A percentile compares a stretch with the other conserved stretches of the same genome.
These are phyloP conservation scores for Dianthus caryophyllus DNA, from an alignment of 148 eudicot genomes.

Conservation along the genomic window DNA sequence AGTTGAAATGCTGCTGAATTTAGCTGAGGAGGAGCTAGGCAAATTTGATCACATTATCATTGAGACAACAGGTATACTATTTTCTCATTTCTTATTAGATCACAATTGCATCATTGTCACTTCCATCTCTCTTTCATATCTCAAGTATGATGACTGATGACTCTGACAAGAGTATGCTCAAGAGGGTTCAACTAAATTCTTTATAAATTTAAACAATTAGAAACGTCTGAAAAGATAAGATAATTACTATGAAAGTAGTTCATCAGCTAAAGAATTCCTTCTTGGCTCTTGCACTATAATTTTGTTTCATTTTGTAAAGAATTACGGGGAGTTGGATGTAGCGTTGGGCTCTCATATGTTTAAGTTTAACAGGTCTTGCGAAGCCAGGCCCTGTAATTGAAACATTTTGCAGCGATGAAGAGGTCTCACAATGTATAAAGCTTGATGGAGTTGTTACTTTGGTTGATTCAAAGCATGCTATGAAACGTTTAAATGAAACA, in stretches of 20 bases:
- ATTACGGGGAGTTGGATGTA: background rate
- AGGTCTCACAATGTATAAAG: constrained; percentile 65
- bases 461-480: constrained; percentile 84
- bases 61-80: constrained; percentile 76
- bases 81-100: background rate
- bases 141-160: background rate
- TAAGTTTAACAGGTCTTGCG: constrained; percentile 68
- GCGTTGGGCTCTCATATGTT: background rate
- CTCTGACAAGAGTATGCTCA: background rate
- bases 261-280: background rate
- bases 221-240: background rate
- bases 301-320: background rate
- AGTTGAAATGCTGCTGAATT: constrained; percentile 75
- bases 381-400: constrained; percentile 98
- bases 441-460: constrained; percentile 95
- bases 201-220: background rate
- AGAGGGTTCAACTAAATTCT: background rate
- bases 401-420: constrained; percentile 86
- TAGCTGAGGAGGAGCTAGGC: constrained; percentile 71
- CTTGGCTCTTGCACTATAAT: background rate
- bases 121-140: background rate
- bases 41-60: constrained; percentile 90
- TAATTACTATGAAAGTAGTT: background rate
- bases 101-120: background rate
- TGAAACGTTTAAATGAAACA: constrained; percentile 72